Conservation (phyloP, 805 yeast genomes). For the Kazachstania kunashirensis region DNA sequence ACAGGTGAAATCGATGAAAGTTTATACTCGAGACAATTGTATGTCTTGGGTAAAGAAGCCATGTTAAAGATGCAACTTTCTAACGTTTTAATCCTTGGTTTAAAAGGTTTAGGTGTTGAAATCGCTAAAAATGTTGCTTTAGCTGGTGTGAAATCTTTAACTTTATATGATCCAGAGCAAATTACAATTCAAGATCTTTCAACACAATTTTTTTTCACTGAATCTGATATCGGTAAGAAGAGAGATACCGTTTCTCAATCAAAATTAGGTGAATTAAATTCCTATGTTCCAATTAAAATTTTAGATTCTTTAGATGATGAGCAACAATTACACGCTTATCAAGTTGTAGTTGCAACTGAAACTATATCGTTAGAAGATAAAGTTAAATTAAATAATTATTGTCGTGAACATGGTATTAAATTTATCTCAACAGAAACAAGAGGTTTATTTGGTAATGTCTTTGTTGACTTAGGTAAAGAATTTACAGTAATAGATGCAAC, state of each 20-base stretch:
- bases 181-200: constrained; percentile 67
- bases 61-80: constrained; percentile 95
- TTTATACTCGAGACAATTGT: constrained; percentile 90
- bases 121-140: constrained; percentile 93
- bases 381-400: constrained; percentile 59
- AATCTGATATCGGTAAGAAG: constrained; percentile 62
- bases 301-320: constrained; percentile 45
- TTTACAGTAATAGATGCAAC: constrained; percentile 76
- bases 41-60: constrained; percentile 95
- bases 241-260: constrained; percentile 66
- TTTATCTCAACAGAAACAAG: constrained; percentile 74
- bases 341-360: constrained; percentile 79
- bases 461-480: constrained; percentile 80
- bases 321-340: constrained; percentile 44
- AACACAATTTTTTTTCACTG: constrained; percentile 75
- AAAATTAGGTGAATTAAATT: constrained; percentile 71
- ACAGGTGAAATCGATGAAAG: constrained; percentile 72
- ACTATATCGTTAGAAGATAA: constrained; percentile 59
- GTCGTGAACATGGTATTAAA: constrained; percentile 65
- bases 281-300: constrained; percentile 78
- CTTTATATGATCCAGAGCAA: constrained; percentile 72
- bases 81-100: constrained; percentile 82
- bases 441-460: constrained; percentile 82
- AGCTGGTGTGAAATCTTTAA: constrained; percentile 91
- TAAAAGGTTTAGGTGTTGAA: constrained; percentile 89